Conservation (phyloP, 371 early-diverging fungal genomes). For the Sporodiniella umbellata region DNA sequence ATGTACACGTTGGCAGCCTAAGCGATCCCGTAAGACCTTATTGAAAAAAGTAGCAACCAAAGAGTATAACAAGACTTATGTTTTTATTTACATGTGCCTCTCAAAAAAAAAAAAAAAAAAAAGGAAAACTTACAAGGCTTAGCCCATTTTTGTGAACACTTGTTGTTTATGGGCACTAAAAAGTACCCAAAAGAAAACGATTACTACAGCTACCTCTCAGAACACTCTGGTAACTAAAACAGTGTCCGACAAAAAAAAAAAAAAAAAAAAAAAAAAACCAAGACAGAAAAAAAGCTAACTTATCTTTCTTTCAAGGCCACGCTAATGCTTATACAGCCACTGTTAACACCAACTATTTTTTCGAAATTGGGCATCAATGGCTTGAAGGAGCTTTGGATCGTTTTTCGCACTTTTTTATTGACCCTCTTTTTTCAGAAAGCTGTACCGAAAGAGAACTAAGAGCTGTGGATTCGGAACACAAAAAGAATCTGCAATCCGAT, state of each 20-base stretch:
- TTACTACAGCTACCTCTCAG: slow-evolving; percentile 80
- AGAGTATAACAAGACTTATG: no score
- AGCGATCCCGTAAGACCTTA: slow-evolving; percentile 29
- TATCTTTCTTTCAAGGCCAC: slow-evolving; percentile 24
- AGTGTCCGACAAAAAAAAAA: no score
- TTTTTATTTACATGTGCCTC: no score
- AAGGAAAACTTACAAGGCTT: slow-evolving; percentile 78
- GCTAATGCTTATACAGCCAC: slow-evolving; percentile 94
- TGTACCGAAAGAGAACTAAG: slow-evolving; percentile 90
- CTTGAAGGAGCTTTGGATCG: slow-evolving; percentile 93
- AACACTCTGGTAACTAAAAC: slow-evolving; percentile 70
- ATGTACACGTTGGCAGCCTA: slow-evolving; percentile 80
- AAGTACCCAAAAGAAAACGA: slow-evolving; percentile 94
- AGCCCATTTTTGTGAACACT: slow-evolving; percentile 98
- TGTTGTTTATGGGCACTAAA: slow-evolving; percentile 85
- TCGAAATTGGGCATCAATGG: slow-evolving; percentile 81
- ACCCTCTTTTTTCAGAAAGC: slow-evolving; percentile 81
- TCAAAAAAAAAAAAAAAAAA: not conserved
- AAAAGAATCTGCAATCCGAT: slow-evolving; percentile 88
- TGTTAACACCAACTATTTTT: slow-evolving; percentile 93
- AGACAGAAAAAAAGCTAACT: no score
- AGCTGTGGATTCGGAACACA: slow-evolving; percentile 95
- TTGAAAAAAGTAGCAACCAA: not conserved
- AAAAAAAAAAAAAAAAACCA: no score
- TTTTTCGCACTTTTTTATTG: slow-evolving; percentile 93